These are phyloP conservation scores for Baorangia bicolor DNA, from an alignment of 768 basidiomycete genomes.

Conservation along the genomic window DNA sequence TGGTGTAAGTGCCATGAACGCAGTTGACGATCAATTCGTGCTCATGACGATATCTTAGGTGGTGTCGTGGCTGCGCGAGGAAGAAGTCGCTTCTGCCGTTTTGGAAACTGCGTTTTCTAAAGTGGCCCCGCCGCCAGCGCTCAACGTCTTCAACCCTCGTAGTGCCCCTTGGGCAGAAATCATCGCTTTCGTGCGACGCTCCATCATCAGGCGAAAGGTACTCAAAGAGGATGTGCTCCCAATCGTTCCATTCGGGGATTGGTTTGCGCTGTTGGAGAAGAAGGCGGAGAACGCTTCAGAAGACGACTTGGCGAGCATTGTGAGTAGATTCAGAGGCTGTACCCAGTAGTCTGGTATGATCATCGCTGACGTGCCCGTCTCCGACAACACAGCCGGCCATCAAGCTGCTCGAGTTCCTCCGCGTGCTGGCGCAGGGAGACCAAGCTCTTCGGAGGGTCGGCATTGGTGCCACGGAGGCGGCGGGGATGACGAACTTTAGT, in stretches of 20 bases:
- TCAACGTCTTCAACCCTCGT: slow-evolving; percentile 42
- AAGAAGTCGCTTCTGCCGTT: slow-evolving; percentile 36
- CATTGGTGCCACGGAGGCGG: slow-evolving; percentile 10
- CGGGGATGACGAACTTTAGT: slow-evolving; percentile 20
- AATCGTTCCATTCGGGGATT: slow-evolving; percentile 35
- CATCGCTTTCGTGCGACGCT: slow-evolving; percentile 24
- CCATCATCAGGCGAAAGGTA: slow-evolving; percentile 13
- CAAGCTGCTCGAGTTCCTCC: slow-evolving; percentile 37
- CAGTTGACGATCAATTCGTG: not conserved
- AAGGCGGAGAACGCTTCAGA: slow-evolving; percentile 17
- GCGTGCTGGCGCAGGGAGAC: slow-evolving; percentile 21
- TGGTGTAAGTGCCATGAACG: slow-evolving; percentile 31
- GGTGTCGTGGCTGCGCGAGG: slow-evolving; percentile 44
- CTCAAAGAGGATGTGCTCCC: slow-evolving; percentile 17
- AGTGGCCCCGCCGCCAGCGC: slow-evolving; percentile 16
- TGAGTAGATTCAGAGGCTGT: slow-evolving; percentile 16
- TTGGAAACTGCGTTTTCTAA: slow-evolving; percentile 28
- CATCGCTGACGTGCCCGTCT: not conserved
- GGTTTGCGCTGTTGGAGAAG: slow-evolving; percentile 32
- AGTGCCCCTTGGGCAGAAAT: slow-evolving; percentile 34
- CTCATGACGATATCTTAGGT: slow-evolving; percentile 23
- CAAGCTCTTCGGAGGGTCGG: not conserved
- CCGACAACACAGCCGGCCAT: slow-evolving; percentile 34
- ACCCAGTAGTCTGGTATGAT: too few relatives aligned
- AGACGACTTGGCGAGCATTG: slow-evolving; percentile 32